Evolutionary conservation across 2,329 filamentous ascomycete species (phyloP).

Genomic region (Ascochyta fabae): DNA sequence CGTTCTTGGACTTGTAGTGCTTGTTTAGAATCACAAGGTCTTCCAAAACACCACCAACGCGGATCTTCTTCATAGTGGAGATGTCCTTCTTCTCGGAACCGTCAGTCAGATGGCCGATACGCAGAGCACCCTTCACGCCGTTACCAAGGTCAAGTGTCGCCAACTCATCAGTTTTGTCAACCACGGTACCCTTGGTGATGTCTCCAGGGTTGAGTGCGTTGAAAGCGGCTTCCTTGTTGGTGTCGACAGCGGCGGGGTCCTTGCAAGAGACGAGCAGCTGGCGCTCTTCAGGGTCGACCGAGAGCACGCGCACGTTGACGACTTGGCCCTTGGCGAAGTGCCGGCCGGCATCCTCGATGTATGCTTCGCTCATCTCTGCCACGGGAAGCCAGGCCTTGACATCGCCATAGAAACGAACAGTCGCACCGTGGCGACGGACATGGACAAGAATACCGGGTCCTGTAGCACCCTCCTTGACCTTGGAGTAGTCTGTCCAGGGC

Average conservation of each 20-base stretch:
- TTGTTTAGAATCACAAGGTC: conserved; percentile 90
- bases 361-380: conserved; percentile 97
- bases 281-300: conserved; percentile 72
- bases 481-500: conserved; percentile 79
- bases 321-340: conserved; percentile 93
- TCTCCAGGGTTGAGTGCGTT: conserved; percentile 75
- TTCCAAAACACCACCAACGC: conserved; percentile 80
- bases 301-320: conserved; percentile 86
- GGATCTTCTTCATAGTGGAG: conserved; percentile 78
- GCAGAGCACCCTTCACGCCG: conserved; percentile 78
- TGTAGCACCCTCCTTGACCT: conserved; percentile 75
- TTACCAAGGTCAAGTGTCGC: conserved; percentile 74
- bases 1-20: conserved; percentile 74
- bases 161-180: conserved; percentile 53
- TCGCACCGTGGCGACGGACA: conserved; percentile 77
- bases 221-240: conserved; percentile 75
- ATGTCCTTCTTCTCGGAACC: conserved; percentile 80
- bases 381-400: conserved; percentile 88
- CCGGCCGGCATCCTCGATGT: conserved; percentile 84
- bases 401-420: conserved; percentile 88
- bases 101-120: conserved; percentile 81
- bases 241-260: conserved; percentile 79
- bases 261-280: conserved; percentile 92
- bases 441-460: conserved; percentile 87
- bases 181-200: conserved; percentile 74